Conservation (phyloP, 2,329 filamentous ascomycete genomes). For the Phaeosphaeriaceae sp. region DNA sequence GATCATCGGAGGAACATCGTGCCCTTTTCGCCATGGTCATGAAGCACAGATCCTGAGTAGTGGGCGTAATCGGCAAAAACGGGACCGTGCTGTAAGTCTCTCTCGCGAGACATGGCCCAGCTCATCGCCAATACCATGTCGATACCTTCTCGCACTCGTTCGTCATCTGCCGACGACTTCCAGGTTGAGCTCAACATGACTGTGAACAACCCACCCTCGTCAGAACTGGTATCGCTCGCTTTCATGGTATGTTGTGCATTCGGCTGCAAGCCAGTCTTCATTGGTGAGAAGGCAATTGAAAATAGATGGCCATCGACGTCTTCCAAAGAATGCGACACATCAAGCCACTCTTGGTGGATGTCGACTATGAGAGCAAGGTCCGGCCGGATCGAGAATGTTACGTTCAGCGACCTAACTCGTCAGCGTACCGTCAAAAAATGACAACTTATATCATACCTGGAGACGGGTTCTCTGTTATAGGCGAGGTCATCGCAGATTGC, state of each 20-base stretch:
- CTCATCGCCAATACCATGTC: constrained; percentile 13
- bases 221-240: constrained; percentile 9
- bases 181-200: constrained; percentile 11
- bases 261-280: constrained; percentile 5
- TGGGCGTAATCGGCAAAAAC: constrained; percentile 37
- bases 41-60: constrained; percentile 8
- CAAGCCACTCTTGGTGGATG: constrained; percentile 2
- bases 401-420: neutral
- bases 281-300: constrained; percentile 11
- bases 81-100: constrained; percentile 8
- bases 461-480: neutral
- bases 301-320: constrained; percentile 5
- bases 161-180: constrained; percentile 3
- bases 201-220: constrained; percentile 8
- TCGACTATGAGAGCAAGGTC: neutral
- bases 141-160: constrained; percentile 3
- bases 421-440: neutral
- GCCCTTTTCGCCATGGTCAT: constrained; percentile 5
- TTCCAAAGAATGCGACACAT: neutral
- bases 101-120: constrained; percentile 25
- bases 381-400: neutral
- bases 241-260: constrained; percentile 10
- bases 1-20: neutral
- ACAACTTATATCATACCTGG: neutral
- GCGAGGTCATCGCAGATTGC: constrained; percentile 9